Evolutionary conservation across 2,329 filamentous ascomycete species (phyloP), one percentile per base, ranked within the genome.

Genomic region (Hypoxylon sp.): DNA sequence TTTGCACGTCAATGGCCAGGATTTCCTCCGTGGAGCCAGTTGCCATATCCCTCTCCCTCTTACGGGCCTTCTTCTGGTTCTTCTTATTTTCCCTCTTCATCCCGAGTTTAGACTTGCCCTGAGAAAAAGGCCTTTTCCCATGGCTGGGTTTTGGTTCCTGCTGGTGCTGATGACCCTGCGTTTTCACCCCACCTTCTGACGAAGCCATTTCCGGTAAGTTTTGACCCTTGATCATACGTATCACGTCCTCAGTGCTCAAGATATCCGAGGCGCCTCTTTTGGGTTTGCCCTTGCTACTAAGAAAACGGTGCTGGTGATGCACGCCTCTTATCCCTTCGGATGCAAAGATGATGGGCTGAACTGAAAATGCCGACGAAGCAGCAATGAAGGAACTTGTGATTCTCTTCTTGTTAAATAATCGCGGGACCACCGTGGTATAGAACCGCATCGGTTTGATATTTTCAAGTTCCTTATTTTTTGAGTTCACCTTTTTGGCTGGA

Each of bases 1-100:
- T 82, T 57, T 88, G 82, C 51, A 94, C 84, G 76, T 94, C 91
- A 55, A 85, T 80, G 54, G 86, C 82, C 50, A 94, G 82, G 51
- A 93, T 88, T 75, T 93, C 89, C 67, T 93, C 91, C 20, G 84
- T 83, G 0, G 89, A 88, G 7, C 89, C 90, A 69, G 87, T 87
- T 46, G 86, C 87, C 68, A 86, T 90, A 72, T 87, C 86, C 69
- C 85, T 85, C 75, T 88, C 86, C 62, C 85, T 85, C 83, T 88
- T 89, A 42, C 79, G 78, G 42, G 83, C 84, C 78, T 87, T 88
- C 74, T 86, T 86, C 58, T 81, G 77, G 71, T 82, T 81, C 74
- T 57, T 63, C 56, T 74, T 72, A n/a, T 72, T 70, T 33, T 71
- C 57, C 40, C 55, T 65, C 63, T 73, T 74, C 58, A 65, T 64